Evolutionary conservation across 495 filamentous ascomycete genomes (phyloP).

Genomic region (Paragyromitra xinjiangensis): DNA sequence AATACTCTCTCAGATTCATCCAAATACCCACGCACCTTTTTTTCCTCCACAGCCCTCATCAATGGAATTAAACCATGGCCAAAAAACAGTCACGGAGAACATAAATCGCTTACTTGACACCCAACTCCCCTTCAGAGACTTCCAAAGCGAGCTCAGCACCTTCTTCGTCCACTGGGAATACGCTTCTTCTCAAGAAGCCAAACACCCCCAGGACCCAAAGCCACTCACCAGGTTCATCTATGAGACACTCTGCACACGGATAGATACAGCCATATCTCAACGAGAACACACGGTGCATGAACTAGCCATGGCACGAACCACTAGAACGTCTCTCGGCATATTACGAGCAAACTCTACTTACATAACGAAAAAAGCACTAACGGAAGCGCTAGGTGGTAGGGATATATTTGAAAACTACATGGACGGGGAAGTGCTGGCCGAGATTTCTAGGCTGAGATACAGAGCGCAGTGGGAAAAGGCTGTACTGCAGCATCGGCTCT

Average conservation of each 20-base stretch:
- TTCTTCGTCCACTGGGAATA: not conserved
- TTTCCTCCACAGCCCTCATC: not conserved
- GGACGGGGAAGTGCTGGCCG: not conserved
- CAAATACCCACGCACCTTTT: not conserved
- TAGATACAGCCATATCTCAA: not conserved
- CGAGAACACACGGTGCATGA: not conserved
- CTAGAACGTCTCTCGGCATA: not conserved
- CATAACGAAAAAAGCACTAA: not conserved
- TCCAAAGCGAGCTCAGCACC: not conserved
- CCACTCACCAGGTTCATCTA: not conserved
- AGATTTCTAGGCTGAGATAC: not conserved
- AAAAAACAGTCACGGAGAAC: not conserved
- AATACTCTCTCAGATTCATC: not conserved
- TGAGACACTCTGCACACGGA: not conserved
- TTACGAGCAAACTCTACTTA: not conserved
- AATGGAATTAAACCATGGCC: not conserved
- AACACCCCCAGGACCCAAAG: not conserved
- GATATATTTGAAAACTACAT: constrained; percentile 11
- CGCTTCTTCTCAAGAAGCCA: not conserved
- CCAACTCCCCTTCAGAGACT: not conserved
- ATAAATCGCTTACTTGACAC: constrained; percentile 8
- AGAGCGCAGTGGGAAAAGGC: not conserved
- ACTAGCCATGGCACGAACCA: not conserved
- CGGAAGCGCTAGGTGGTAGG: not conserved
- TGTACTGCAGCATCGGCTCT: constrained; percentile 6